phyloP scores from a whole-genome alignment of 495 filamentous ascomycete species.

The Aspergillus campestris region DNA sequence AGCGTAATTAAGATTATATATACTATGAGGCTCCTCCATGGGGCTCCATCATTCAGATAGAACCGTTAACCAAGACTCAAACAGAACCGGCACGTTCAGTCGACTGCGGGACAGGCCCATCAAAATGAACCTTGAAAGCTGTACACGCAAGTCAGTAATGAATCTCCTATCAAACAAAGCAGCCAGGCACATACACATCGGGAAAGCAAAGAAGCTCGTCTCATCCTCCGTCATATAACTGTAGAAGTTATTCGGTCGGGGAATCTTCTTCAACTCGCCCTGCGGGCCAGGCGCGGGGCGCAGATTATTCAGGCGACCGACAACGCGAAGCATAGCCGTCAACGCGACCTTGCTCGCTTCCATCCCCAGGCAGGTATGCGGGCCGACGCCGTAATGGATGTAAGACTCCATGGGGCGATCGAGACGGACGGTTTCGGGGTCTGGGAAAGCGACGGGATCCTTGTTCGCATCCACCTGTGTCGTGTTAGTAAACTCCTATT shows the following conservation, averaged over 20 bases:
- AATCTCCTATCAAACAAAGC: neutral
- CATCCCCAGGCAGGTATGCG: slow-evolving; percentile 51
- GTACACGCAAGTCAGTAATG: neutral
- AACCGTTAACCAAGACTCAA: too few species aligned
- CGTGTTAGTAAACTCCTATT: slow-evolving; percentile 7
- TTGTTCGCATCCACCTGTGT: slow-evolving; percentile 36
- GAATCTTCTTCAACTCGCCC: slow-evolving; percentile 64
- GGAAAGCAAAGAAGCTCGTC: slow-evolving; percentile 62
- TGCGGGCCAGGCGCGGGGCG: slow-evolving; percentile 55
- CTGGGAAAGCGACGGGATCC: slow-evolving; percentile 56
- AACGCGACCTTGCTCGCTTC: slow-evolving; percentile 55
- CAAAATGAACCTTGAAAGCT: slow-evolving; percentile 27
- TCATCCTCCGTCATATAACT: slow-evolving; percentile 67
- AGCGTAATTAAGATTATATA: too few species aligned
- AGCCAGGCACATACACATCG: slow-evolving; percentile 34
- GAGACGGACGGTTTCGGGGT: slow-evolving; percentile 53
- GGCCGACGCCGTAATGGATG: slow-evolving; percentile 54
- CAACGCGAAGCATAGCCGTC: slow-evolving; percentile 52
- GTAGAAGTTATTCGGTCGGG: slow-evolving; percentile 46
- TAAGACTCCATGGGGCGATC: slow-evolving; percentile 58
- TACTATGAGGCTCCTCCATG: too few species aligned
- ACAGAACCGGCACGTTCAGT: too few species aligned
- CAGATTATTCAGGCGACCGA: slow-evolving; percentile 48
- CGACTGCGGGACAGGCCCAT: slow-evolving; percentile 9
- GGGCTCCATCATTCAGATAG: too few species aligned